A percentile compares a stretch with the other conserved stretches of the same genome.
Conservation (phyloP, 441 rosid genomes). For the Aquilaria agallochum region DNA sequence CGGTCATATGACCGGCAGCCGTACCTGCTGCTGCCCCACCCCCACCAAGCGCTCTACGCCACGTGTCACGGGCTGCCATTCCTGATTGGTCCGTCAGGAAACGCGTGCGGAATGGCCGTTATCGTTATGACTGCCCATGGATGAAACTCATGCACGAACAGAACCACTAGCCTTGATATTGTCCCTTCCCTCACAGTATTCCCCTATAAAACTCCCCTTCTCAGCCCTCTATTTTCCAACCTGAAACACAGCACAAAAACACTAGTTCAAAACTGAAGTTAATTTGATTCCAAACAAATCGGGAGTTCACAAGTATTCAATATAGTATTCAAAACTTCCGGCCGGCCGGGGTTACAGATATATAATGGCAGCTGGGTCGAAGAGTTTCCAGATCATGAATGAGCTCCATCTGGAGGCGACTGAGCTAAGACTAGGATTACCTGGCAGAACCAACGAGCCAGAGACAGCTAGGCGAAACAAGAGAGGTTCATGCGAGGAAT, state of each 20-base stretch:
- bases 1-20: slow-evolving; percentile 30
- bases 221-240: slow-evolving; percentile 12
- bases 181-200: neutral
- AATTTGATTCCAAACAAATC: too few species aligned
- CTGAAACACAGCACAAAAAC: too few species aligned
- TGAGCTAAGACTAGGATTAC: slow-evolving; percentile 61
- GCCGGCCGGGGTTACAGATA: too few species aligned
- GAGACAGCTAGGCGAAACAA: slow-evolving; percentile 27
- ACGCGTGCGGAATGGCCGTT: slow-evolving; percentile 12
- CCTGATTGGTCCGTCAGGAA: slow-evolving; percentile 7
- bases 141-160: slow-evolving; percentile 33
- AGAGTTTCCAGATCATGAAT: slow-evolving; percentile 16
- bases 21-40: slow-evolving; percentile 30
- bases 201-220: slow-evolving; percentile 36
- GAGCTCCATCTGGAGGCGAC: slow-evolving; percentile 47
- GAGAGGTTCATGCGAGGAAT: slow-evolving; percentile 35
- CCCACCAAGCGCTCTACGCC: slow-evolving; percentile 11
- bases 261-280: too few species aligned
- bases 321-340: too few species aligned
- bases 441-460: slow-evolving; percentile 35
- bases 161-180: slow-evolving; percentile 16
- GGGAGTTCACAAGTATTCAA: too few species aligned
- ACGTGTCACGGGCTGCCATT: neutral
- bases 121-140: slow-evolving; percentile 15
- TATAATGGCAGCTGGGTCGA: slow-evolving; percentile 26